Evolutionary conservation across 2,329 filamentous ascomycete species (phyloP).

Genomic region (Exserohilum rostratum): DNA sequence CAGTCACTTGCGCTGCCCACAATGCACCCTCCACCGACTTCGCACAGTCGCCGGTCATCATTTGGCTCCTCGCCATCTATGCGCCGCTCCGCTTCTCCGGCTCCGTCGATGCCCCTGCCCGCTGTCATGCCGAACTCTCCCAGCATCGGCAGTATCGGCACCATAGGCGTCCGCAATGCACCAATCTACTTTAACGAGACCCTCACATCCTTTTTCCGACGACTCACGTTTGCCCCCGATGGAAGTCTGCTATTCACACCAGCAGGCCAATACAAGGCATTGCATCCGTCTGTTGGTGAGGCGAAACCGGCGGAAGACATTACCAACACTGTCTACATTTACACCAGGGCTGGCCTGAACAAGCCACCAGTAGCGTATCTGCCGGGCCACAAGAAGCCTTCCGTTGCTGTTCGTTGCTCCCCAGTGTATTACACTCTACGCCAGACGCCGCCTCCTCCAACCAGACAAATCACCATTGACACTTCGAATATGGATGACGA

Average conservation of each 20-base stretch:
- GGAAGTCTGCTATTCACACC: conserved; percentile 93
- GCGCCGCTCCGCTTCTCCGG: conserved; percentile 87
- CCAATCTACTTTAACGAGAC: conserved; percentile 97
- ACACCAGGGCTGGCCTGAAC: conserved; percentile 93
- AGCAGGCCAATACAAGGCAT: conserved; percentile 90
- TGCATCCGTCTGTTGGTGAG: conserved; percentile 70
- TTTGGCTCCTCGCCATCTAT: conserved; percentile 80
- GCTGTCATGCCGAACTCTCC: conserved; percentile 96
- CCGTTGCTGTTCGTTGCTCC: conserved; percentile 92
- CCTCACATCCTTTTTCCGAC: conserved; percentile 93
- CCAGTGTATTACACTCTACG: conserved; percentile 86
- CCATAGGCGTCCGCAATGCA: conserved; percentile 70
- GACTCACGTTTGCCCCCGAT: conserved; percentile 92
- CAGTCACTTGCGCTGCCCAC: conserved; percentile 79
- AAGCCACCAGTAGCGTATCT: conserved; percentile 94
- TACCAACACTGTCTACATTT: conserved; percentile 97
- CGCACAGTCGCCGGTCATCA: conserved; percentile 91
- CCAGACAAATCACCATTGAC: conserved; percentile 92
- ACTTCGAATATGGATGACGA: conserved; percentile 86
- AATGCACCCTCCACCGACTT: conserved; percentile 95
- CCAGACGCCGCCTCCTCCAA: conserved; percentile 67
- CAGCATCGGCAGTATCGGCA: conserved; percentile 65
- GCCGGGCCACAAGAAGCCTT: conserved; percentile 97
- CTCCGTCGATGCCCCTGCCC: conserved; percentile 89
- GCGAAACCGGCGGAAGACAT: conserved; percentile 80